Evolutionary conservation across 805 yeast genomes (phyloP), one percentile per base, ranked within the genome.

Genomic region (Peterozyma xylosa): DNA sequence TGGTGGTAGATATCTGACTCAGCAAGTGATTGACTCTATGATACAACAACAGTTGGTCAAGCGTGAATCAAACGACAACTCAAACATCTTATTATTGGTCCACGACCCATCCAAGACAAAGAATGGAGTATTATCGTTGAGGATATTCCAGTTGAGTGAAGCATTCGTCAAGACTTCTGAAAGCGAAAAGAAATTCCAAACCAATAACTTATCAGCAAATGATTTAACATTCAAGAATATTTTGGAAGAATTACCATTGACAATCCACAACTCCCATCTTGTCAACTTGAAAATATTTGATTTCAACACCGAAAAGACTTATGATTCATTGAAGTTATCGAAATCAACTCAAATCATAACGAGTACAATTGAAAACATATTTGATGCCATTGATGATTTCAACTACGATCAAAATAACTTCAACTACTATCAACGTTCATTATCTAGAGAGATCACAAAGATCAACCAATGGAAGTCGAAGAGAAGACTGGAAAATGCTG

Each of bases 351-450:
- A 63, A 45, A 51, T 73, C 33, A 52, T 51, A 38, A 63, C 65
- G 48, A 53, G 57, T 49, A 70, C 69, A 49, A 75, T 80, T 47
- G 90, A 84, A 57, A 74, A 74, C 39, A 69, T 85, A 51, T 73
- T 78, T 57, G 81, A 78, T 48, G 76, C 86, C 42, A 73, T 86
- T 35, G 93, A 86, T 61, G 80, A 82, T 40, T 80, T 78, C 67
- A 82, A 81, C 66, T 81, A 81, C 60, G 89, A 82, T 59, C 86
- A 83, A 60, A 81, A 82, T 52, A 85, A 81, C 64, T 80, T 82
- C 71, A 82, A 84, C 69, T 85, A 82, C 65, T 84, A 77, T 68
- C 93, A 85, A 66, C 79, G 95, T 68, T 82, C 78, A 54, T 69
- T 78, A 47, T 74, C 80, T 39, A 75, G 88, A 59, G 95, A 86